Evolutionary conservation across 1,284 basidiomycete genomes (phyloP).

Genomic region (Tylopilus sp.): DNA sequence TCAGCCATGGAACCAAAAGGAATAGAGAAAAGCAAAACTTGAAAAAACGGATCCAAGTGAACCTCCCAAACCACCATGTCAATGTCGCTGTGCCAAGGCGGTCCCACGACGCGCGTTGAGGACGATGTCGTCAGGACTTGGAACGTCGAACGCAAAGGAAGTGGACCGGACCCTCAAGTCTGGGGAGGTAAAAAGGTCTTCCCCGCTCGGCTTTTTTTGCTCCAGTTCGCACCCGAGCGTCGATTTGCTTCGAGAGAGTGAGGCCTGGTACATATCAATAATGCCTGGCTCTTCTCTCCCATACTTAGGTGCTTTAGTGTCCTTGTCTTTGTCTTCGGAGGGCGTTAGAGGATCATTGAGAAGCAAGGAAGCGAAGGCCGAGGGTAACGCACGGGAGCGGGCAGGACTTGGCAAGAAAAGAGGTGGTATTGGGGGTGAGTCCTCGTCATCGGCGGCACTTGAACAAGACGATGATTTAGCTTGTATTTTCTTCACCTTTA

Average conservation of each 20-base stretch:
- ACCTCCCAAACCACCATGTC: conserved; percentile 27
- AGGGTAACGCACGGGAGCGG: conserved; percentile 63
- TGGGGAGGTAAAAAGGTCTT: conserved; percentile 16
- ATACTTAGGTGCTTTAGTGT: conserved; percentile 24
- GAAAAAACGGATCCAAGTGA: conserved; percentile 18
- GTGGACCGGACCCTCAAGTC: conserved; percentile 28
- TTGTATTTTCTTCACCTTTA: conserved; percentile 57
- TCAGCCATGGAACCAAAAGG: conserved; percentile 30
- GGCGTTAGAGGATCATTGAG: conserved; percentile 47
- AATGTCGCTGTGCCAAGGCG: conserved; percentile 44
- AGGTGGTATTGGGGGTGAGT: conserved; percentile 40
- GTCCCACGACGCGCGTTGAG: conserved; percentile 76
- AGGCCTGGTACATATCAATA: conserved; percentile 30
- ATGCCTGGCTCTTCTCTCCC: conserved; percentile 32
- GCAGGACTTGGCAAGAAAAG: conserved; percentile 52
- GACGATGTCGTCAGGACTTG: conserved; percentile 86
- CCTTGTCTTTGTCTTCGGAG: conserved; percentile 38
- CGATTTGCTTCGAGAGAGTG: conserved; percentile 32
- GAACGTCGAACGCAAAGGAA: conserved; percentile 67
- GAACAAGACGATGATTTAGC: conserved; percentile 37
- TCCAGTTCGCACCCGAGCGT: conserved; percentile 22
- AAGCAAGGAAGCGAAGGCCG: conserved; percentile 69
- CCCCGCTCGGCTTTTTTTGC: conserved; percentile 8
- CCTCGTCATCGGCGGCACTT: conserved; percentile 37
- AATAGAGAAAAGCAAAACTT: conserved; percentile 25